These are phyloP conservation scores for Hemileccinum rubropunctum DNA, from an alignment of 768 basidiomycete species.

Conservation along the genomic window DNA sequence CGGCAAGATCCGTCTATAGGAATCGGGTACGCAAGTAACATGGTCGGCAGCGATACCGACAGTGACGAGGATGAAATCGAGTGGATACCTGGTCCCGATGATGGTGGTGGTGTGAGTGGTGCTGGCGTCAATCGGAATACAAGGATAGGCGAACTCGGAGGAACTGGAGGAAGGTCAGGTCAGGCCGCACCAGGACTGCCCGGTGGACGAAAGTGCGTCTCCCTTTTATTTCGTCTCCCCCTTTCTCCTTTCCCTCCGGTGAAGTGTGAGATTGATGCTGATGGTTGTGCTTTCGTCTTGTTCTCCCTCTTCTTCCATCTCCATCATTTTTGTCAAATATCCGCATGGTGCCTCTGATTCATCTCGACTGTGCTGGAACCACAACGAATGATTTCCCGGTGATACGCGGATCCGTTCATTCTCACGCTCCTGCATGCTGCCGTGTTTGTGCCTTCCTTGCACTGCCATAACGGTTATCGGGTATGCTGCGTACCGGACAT, in stretches of 20 bases:
- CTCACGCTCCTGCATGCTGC: neutral
- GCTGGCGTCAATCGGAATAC: neutral
- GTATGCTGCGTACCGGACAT: slow-evolving; percentile 6
- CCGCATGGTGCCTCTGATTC: neutral
- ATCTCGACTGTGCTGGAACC: neutral
- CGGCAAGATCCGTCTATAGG: slow-evolving; percentile 3
- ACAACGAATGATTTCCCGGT: slow-evolving; percentile 7
- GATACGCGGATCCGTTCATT: neutral
- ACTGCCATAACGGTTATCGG: slow-evolving; percentile 7
- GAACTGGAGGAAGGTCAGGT: slow-evolving; percentile 4
- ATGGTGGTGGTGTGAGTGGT: neutral
- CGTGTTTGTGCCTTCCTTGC: neutral
- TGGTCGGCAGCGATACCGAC: slow-evolving; percentile 27
- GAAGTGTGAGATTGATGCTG: slow-evolving; percentile 8
- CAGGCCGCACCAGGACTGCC: slow-evolving; percentile 11
- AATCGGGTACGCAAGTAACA: neutral
- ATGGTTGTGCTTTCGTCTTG: slow-evolving; percentile 1
- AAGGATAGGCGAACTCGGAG: neutral
- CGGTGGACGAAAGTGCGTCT: slow-evolving; percentile 28
- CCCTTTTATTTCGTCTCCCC: neutral
- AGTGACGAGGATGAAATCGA: slow-evolving; percentile 32
- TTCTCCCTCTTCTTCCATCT: neutral
- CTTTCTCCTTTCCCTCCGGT: neutral
- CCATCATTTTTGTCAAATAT: neutral
- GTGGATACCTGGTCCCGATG: slow-evolving; percentile 15